Percentiles rank a stretch among this genome's conserved stretches.
phyloP scores from a whole-genome alignment of 2,329 filamentous ascomycete species.

The Aspergillus awamori region DNA sequence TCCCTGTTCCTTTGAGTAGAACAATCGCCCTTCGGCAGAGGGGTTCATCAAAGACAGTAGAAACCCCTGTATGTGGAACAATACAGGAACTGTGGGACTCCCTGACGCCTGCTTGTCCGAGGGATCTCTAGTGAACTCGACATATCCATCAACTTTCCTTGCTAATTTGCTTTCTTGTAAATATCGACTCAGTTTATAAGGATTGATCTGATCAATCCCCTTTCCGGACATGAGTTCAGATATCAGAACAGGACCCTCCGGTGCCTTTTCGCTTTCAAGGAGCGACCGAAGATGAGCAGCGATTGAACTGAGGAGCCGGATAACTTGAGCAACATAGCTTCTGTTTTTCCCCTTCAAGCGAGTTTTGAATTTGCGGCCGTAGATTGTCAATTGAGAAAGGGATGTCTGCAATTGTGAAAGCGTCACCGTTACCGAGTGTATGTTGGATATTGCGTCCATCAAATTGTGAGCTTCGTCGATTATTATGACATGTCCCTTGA shows the following conservation, averaged over 20 bases:
- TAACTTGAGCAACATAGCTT: slow-evolving; percentile 85
- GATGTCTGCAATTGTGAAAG: slow-evolving; percentile 73
- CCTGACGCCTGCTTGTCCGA: slow-evolving; percentile 37
- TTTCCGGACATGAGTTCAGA: slow-evolving; percentile 77
- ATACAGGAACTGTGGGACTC: slow-evolving; percentile 52
- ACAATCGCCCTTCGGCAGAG: slow-evolving; percentile 66
- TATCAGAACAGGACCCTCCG: slow-evolving; percentile 70
- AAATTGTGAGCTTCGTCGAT: slow-evolving; percentile 98
- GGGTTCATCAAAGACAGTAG: slow-evolving; percentile 84
- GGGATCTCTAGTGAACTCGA: slow-evolving; percentile 61
- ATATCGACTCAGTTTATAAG: slow-evolving; percentile 85
- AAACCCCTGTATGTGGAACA: slow-evolving; percentile 69
- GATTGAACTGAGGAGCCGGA: slow-evolving; percentile 79
- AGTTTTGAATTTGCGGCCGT: slow-evolving; percentile 85
- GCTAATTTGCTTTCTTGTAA: slow-evolving; percentile 90
- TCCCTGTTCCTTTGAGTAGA: slow-evolving; percentile 53
- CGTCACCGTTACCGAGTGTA: slow-evolving; percentile 77
- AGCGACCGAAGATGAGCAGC: slow-evolving; percentile 66
- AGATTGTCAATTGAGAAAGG: slow-evolving; percentile 74
- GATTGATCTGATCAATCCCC: slow-evolving; percentile 91
- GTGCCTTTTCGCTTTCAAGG: slow-evolving; percentile 39
- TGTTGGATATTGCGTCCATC: slow-evolving; percentile 89
- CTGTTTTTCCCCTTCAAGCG: slow-evolving; percentile 87
- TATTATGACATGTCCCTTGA: slow-evolving; percentile 88
- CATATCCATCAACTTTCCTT: slow-evolving; percentile 91